Base-by-base conservation (phyloP, 2,329 filamentous ascomycete genomes). In the Cytospora piceicola region DNA sequence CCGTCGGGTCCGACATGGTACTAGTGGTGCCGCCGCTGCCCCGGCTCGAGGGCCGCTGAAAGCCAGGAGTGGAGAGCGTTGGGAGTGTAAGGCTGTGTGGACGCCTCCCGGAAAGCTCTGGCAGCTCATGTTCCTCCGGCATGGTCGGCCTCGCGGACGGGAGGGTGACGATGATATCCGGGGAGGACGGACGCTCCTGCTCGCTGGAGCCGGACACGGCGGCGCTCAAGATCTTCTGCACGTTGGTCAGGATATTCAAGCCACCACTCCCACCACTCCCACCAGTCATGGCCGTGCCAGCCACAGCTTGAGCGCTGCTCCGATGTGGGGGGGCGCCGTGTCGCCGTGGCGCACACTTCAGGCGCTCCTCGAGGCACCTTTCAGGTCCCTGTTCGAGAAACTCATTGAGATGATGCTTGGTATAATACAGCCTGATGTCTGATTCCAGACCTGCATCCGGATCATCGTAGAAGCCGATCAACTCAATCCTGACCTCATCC, bases 391-490 rank as follows among this genome's bases (percentile, higher is more conserved):
- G 83, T 4, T 75, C 73, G 1, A 89, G 71, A 56, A 88, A 89
- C 1, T 87, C 81, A 63, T 79, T 71, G 30, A 87, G 75, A n/a
- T 82, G 75, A 64, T 85, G 67, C 68, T 82, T 78, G 24, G 81
- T 81, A 53, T 84, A 78, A 77, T 86, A 85, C 0, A 85, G 76
- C 3, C 84, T 77, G 4, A 85, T 77, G 0, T 78, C 79, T 0
- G 75, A 76, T 1, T 75, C 73, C 17, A 71, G 67, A 34, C 74
- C 74, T 3, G 73, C 74, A 8, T 81, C 77, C 0, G 78, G 74
- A 56, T 88, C 85, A 56, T 87, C 84, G 64, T 88, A 89, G 71
- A 89, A 89, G 0, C 86, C 86, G 58, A 83, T 81, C 11, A 85
- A 71, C 69, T 89, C 86, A 3, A 89, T 79, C 59, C 81, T 83